Evolutionary conservation across 176 grass and related monocot species (phyloP), one percentile per base, ranked within the genome.

Genomic region (Ensete ventricosum): DNA sequence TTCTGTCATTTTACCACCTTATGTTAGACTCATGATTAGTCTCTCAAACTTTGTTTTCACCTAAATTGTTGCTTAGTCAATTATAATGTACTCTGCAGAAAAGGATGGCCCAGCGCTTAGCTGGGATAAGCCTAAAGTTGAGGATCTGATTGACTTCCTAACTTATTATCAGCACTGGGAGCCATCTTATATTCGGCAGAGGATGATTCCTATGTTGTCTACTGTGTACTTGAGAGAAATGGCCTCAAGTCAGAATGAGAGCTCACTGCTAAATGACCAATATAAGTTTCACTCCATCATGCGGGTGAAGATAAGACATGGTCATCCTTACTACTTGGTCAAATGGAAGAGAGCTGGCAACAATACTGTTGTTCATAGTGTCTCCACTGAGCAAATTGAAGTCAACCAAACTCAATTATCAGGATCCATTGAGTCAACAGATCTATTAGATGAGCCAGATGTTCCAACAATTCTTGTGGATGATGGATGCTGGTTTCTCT

Each of bases 251-350:
- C 64, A 80, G 14, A 67, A 68, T 64, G 64, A 83, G 55, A 24
- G 74, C 49, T 77, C 86, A 34, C 84, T 98, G 65, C 80, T 98
- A 50, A 78, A 63, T 79, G 84, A 89, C 20, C 90, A 98, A 55
- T 98, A 89, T 81, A 82, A 85, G 72, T 98, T 98, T 22, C 78
- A 91, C 72, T 93, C 90, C 14, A 87, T 98, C 81, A 70, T 91
- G 55, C 80, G 88, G 54, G 78, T 89, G 60, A 98, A 98, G 78
- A 89, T 91, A 81, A 83, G 69, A 62, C 17, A 83, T 75, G 88
- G 90, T 19, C 73, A 89, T 79, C 86, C 83, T 72, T 98, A 80
- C 82, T 98, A 91, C 82, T 73, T 93, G 67, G 83, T 98, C 25
- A 93, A 89, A 80, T 98, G 95, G 95, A 84, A 77, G 83, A 91